Evolutionary conservation across 805 yeast species (phyloP).

Genomic region (Schwanniomyces pseudopolymorphus): DNA sequence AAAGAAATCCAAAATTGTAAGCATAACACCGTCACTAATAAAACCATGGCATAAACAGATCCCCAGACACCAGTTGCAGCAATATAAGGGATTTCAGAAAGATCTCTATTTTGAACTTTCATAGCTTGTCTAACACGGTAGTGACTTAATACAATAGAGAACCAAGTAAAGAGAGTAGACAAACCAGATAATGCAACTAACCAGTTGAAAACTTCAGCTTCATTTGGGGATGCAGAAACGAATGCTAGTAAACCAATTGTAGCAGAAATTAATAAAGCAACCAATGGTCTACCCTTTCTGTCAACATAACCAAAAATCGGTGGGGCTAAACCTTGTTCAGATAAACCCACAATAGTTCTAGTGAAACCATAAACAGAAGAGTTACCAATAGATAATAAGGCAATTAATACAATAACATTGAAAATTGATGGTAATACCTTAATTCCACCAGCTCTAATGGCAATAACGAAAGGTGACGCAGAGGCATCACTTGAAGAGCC

Average conservation of each 20-base stretch:
- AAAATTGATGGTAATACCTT: slow-evolving; percentile 42
- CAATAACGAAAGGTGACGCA: slow-evolving; percentile 44
- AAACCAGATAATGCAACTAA: slow-evolving; percentile 34
- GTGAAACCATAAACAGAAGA: slow-evolving; percentile 46
- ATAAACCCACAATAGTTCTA: slow-evolving; percentile 38
- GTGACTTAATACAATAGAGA: slow-evolving; percentile 32
- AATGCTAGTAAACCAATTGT: slow-evolving; percentile 38
- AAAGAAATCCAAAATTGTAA: slow-evolving; percentile 37
- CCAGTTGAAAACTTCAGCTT: slow-evolving; percentile 37
- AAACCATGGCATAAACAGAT: slow-evolving; percentile 22
- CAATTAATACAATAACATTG: slow-evolving; percentile 41
- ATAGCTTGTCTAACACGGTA: slow-evolving; percentile 32
- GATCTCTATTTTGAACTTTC: slow-evolving; percentile 35
- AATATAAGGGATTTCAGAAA: slow-evolving; percentile 52
- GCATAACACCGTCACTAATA: slow-evolving; percentile 25
- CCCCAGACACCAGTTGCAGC: slow-evolving; percentile 48
- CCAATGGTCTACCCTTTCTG: slow-evolving; percentile 39
- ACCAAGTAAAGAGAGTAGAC: slow-evolving; percentile 37
- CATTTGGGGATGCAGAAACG: slow-evolving; percentile 39
- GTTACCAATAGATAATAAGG: slow-evolving; percentile 42
- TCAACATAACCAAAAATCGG: slow-evolving; percentile 34
- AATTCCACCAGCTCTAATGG: slow-evolving; percentile 41
- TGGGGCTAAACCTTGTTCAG: slow-evolving; percentile 44
- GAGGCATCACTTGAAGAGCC: slow-evolving; percentile 28
- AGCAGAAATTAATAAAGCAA: slow-evolving; percentile 33